Evolutionary conservation across 2,329 filamentous ascomycete species (phyloP).

Genomic region (Endoconidiophora laricicola): DNA sequence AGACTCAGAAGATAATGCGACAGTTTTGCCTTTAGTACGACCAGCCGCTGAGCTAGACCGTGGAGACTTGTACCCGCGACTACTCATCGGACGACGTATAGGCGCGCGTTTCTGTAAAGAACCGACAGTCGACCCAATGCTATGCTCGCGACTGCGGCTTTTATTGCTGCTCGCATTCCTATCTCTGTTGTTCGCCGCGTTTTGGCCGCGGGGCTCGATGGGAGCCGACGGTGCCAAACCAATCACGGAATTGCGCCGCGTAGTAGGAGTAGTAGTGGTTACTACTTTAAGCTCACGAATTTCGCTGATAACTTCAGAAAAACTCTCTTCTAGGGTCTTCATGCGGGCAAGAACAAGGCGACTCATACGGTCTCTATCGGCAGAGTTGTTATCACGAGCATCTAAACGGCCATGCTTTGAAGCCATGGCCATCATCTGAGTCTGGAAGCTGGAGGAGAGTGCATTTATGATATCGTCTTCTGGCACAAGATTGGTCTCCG

Average conservation of each 20-base stretch:
- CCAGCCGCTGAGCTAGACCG: background rate
- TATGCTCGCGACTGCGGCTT: conserved; percentile 5
- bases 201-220: background rate
- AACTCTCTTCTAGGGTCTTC: conserved; percentile 84
- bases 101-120: background rate
- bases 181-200: background rate
- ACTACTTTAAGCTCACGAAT: conserved; percentile 45
- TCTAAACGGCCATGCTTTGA: conserved; percentile 38
- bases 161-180: background rate
- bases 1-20: background rate
- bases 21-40: background rate
- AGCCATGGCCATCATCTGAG: conserved; percentile 55
- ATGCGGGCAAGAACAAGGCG: conserved; percentile 74
- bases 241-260: conserved; percentile 33
- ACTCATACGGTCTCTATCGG: conserved; percentile 51
- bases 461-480: conserved; percentile 44
- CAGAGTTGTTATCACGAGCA: conserved; percentile 27
- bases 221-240: background rate
- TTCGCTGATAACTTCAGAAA: conserved; percentile 71
- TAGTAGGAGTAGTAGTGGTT: conserved; percentile 27
- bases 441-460: conserved; percentile 62
- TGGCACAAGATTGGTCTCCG: conserved; percentile 48
- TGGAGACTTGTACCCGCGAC: background rate
- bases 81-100: conserved; percentile 4
- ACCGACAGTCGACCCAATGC: background rate